Conservation (phyloP, 768 basidiomycete species). For the Lentinula boryana region DNA sequence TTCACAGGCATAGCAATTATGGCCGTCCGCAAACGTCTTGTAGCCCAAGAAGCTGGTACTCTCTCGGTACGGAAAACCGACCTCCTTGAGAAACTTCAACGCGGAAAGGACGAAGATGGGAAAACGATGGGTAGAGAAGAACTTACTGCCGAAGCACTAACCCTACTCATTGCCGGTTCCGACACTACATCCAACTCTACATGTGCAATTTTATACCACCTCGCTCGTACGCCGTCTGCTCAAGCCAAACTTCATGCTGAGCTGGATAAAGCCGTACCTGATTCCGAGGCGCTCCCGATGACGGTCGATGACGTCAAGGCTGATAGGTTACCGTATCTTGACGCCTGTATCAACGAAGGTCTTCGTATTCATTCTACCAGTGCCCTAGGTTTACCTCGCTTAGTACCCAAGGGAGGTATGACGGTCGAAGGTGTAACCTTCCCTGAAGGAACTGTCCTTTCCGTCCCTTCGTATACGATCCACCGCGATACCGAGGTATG, state of each 20-base stretch:
- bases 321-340: slow-evolving; percentile 60
- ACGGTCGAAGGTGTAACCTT: slow-evolving; percentile 53
- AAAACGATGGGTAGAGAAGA: slow-evolving; percentile 77
- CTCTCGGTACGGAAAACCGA: slow-evolving; percentile 36
- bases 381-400: slow-evolving; percentile 74
- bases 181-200: slow-evolving; percentile 91
- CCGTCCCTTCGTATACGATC: slow-evolving; percentile 79
- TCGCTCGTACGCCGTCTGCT: slow-evolving; percentile 59
- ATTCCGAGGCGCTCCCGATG: slow-evolving; percentile 28
- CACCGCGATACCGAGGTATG: slow-evolving; percentile 68
- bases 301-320: slow-evolving; percentile 63
- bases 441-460: slow-evolving; percentile 70
- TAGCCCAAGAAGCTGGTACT: slow-evolving; percentile 49
- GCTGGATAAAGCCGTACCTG: slow-evolving; percentile 52
- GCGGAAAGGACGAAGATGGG: slow-evolving; percentile 73
- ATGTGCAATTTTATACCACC: slow-evolving; percentile 28
- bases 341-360: slow-evolving; percentile 84
- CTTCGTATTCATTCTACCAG: slow-evolving; percentile 83
- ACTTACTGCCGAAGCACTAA: slow-evolving; percentile 83
- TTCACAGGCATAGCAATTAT: slow-evolving; percentile 49
- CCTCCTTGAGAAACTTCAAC: slow-evolving; percentile 74
- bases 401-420: slow-evolving; percentile 71
- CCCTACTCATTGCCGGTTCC: slow-evolving; percentile 82
- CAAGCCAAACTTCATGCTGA: slow-evolving; percentile 74
- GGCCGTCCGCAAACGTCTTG: slow-evolving; percentile 73